These are phyloP conservation scores for Endoconidiophora polonica DNA, from an alignment of 2,329 filamentous ascomycete genomes.

Conservation along the genomic window DNA sequence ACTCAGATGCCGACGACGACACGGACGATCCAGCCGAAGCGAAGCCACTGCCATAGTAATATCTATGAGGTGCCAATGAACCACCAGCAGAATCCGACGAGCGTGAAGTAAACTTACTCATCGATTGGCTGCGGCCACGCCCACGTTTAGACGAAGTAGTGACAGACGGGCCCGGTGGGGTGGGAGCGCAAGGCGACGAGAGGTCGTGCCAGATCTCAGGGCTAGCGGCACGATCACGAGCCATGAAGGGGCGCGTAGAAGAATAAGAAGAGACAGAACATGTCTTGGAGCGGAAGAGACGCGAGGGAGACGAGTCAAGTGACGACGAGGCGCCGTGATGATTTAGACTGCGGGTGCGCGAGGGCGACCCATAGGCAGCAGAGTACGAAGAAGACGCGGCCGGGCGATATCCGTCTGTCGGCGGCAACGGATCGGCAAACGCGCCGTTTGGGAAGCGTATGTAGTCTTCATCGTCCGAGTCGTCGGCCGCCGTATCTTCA, in stretches of 20 bases:
- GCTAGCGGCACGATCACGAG: not conserved
- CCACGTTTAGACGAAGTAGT: not conserved
- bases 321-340: not conserved
- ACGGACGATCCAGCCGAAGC: constrained; percentile 1
- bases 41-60: constrained; percentile 6
- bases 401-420: not conserved
- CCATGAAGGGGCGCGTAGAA: no score
- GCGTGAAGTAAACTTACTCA: constrained; percentile 8
- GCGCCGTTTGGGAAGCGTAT: constrained; percentile 12
- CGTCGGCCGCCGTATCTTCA: not conserved
- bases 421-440: constrained; percentile 7
- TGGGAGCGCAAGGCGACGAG: not conserved
- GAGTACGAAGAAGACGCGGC: not conserved
- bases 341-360: not conserved
- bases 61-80: not conserved
- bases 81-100: not conserved
- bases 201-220: not conserved
- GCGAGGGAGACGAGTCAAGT: not conserved
- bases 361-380: not conserved
- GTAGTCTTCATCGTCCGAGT: constrained; percentile 11
- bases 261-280: no score
- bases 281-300: no score
- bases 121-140: constrained; percentile 3
- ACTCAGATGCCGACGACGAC: constrained; percentile 2
- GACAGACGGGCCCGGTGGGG: not conserved